phyloP scores from a whole-genome alignment of 495 filamentous ascomycete genomes.

The Daldinia childiae region DNA sequence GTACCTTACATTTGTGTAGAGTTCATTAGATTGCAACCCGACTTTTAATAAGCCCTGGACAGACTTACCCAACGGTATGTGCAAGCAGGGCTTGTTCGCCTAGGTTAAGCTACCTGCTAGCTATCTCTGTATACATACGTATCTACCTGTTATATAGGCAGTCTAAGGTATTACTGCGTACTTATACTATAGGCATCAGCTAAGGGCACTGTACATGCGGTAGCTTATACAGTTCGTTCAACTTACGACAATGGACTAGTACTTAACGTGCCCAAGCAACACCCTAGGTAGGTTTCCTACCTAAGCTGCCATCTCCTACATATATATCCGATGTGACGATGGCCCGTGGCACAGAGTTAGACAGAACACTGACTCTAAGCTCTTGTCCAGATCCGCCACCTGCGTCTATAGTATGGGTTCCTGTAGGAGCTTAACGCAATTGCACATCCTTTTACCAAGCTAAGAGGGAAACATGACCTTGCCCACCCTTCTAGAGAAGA shows the following conservation, averaged over 20 bases:
- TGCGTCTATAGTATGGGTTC: conserved; percentile 29
- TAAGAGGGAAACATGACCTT: conserved; percentile 12
- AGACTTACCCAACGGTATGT: background rate
- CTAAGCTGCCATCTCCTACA: background rate
- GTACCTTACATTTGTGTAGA: conserved; percentile 35
- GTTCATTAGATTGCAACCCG: background rate
- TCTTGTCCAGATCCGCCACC: conserved; percentile 28
- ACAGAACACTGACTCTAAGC: conserved; percentile 15
- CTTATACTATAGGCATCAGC: background rate
- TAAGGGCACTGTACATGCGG: background rate
- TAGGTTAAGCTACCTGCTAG: background rate
- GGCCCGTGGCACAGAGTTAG: conserved; percentile 29
- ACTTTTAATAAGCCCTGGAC: background rate
- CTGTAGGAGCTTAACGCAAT: conserved; percentile 30
- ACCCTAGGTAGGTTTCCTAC: conserved; percentile 12
- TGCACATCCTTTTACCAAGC: conserved; percentile 20
- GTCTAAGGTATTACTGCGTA: background rate
- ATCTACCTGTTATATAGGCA: background rate
- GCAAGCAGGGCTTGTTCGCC: background rate
- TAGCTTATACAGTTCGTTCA: background rate
- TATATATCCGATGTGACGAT: background rate
- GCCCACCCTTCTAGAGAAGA: conserved; percentile 1
- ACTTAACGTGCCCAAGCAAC: conserved; percentile 12
- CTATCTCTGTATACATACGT: background rate
- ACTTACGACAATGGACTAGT: conserved; percentile 7